Conservation (phyloP, 805 yeast genomes). For the Dipodascus albidus region DNA sequence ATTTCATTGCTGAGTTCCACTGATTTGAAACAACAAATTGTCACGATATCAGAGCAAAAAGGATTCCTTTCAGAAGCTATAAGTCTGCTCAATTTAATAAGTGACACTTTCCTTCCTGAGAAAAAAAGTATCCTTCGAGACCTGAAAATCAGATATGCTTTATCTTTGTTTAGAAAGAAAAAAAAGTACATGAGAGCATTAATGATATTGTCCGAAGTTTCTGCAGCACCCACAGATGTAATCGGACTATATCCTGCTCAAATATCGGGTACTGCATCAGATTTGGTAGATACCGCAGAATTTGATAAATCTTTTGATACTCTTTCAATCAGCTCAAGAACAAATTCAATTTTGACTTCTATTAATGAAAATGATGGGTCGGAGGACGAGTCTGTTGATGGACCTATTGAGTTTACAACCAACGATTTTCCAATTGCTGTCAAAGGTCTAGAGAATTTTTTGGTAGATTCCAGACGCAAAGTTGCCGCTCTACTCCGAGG, state of each 20-base stretch:
- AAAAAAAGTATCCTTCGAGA: conserved; percentile 31
- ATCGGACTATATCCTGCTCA: conserved; percentile 34
- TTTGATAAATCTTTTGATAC: not conserved
- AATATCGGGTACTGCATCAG: conserved; percentile 3
- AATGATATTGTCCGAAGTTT: conserved; percentile 36
- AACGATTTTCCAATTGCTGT: conserved; percentile 14
- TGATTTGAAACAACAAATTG: conserved; percentile 26
- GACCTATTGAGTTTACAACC: not conserved
- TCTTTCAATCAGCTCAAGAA: not conserved
- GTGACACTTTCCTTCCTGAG: conserved; percentile 18
- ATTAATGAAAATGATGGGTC: conserved; percentile 2
- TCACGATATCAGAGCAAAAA: conserved; percentile 19
- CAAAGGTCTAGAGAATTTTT: conserved; percentile 30
- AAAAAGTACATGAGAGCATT: conserved; percentile 29
- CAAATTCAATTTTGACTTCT: not conserved
- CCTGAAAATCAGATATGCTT: conserved; percentile 32
- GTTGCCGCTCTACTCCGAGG: conserved; percentile 20
- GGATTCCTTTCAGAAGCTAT: conserved; percentile 35
- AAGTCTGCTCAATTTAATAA: conserved; percentile 27
- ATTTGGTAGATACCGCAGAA: conserved; percentile 1
- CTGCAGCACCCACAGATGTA: conserved; percentile 50
- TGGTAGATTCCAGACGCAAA: conserved; percentile 41
- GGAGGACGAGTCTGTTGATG: not conserved
- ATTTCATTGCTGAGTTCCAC: conserved; percentile 21
- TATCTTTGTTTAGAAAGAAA: conserved; percentile 21